Evolutionary conservation across 2,329 filamentous ascomycete species (phyloP).

Genomic region (Fusarium brachygibbosum): DNA sequence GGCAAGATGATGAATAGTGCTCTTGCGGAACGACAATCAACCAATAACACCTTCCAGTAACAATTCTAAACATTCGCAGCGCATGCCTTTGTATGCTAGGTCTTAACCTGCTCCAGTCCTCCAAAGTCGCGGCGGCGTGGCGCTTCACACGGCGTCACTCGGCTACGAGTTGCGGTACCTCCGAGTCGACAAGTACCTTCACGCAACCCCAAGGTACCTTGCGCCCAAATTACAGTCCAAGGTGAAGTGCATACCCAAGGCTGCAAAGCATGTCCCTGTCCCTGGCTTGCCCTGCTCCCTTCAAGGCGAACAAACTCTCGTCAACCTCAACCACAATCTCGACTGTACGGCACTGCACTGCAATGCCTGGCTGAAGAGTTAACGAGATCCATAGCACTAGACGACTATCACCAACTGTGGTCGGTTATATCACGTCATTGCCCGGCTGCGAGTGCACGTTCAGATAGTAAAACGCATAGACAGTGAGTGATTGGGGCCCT

Average conservation of each 20-base stretch:
- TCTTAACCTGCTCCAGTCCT: conserved; percentile 13
- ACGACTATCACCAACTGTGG: conserved; percentile 12
- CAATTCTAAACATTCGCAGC: not conserved
- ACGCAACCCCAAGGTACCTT: conserved; percentile 18
- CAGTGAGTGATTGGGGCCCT: not conserved
- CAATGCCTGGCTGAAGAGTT: conserved; percentile 6
- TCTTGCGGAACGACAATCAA: not conserved
- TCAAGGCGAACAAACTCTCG: conserved; percentile 25
- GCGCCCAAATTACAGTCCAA: conserved; percentile 14
- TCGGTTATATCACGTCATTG: conserved; percentile 34
- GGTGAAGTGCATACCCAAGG: conserved; percentile 10
- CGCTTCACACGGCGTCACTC: conserved; percentile 49
- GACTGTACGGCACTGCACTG: conserved; percentile 5
- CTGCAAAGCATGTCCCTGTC: conserved; percentile 7
- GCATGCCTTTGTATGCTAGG: conserved; percentile 11
- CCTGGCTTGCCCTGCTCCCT: not conserved
- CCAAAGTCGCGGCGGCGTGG: conserved; percentile 44
- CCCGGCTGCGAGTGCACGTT: conserved; percentile 7
- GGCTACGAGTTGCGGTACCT: conserved; percentile 33
- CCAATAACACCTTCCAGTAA: not conserved
- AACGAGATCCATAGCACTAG: not conserved
- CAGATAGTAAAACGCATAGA: not conserved
- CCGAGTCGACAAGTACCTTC: conserved; percentile 30
- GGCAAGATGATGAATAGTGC: not conserved
- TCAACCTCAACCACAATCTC: conserved; percentile 27